Evolutionary conservation across 192 early-diverging fungal species (phyloP).

Genomic region (Thamnidium elegans): DNA sequence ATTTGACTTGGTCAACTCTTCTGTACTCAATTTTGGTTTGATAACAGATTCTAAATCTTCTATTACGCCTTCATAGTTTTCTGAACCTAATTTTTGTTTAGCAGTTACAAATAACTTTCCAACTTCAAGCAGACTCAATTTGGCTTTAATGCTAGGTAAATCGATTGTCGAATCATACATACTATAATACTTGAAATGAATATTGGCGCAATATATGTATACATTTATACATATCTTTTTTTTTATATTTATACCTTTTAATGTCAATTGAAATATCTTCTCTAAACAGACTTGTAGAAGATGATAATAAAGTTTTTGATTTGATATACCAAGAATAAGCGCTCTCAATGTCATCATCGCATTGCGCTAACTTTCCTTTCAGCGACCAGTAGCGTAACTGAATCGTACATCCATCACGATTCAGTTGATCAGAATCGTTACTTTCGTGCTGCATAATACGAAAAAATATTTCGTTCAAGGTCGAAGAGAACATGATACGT

Average conservation of each 20-base stretch:
- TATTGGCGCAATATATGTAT: neutral
- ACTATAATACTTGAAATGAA: neutral
- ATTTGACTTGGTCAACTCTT: too few relatives aligned
- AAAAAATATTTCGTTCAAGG: neutral
- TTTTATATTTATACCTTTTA: constrained; percentile 1
- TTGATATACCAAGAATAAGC: constrained; percentile 8
- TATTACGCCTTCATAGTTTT: constrained; percentile 6
- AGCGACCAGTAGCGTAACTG: constrained; percentile 4
- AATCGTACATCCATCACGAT: neutral
- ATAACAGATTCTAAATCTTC: constrained; percentile 1
- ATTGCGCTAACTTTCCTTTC: constrained; percentile 6
- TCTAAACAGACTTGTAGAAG: too few relatives aligned
- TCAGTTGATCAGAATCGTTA: neutral
- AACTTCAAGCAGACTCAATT: neutral
- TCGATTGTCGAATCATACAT: constrained; percentile 4
- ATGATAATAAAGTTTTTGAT: neutral
- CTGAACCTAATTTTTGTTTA: neutral
- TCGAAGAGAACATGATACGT: neutral
- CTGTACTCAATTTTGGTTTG: neutral
- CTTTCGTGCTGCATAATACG: neutral
- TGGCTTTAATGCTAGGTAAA: neutral
- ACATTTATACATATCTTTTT: neutral
- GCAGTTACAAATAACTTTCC: neutral
- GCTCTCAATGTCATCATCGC: neutral
- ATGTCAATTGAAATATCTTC: neutral